A percentile compares a stretch with the other conserved stretches of the same genome.
Conservation (phyloP, 371 early-diverging fungal species). For the Mortierella sp. region DNA sequence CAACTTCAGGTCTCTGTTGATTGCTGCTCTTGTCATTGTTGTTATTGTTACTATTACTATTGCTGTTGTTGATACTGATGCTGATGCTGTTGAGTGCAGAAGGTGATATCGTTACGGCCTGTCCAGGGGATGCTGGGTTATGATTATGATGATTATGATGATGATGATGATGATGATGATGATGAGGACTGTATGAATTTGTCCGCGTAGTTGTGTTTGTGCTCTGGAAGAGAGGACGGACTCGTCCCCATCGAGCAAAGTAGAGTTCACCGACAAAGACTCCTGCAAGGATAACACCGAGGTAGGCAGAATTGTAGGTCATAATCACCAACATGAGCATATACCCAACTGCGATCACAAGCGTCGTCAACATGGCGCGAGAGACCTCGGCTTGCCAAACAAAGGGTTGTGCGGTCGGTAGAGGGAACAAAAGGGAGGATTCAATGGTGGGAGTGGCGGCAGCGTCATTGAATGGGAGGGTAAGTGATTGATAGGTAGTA, state of each 20-base stretch:
- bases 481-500: neutral
- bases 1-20: too few relatives aligned
- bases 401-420: conserved; percentile 63
- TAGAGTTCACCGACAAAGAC: conserved; percentile 75
- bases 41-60: neutral
- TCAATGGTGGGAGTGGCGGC: neutral
- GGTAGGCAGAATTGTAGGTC: conserved; percentile 83
- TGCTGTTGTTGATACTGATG: neutral
- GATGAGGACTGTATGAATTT: conserved; percentile 1
- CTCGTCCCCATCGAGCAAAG: conserved; percentile 64
- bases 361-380: conserved; percentile 61
- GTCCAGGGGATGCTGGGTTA: too few relatives aligned
- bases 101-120: neutral
- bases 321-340: conserved; percentile 85
- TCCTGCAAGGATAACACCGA: conserved; percentile 72
- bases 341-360: conserved; percentile 67
- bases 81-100: neutral
- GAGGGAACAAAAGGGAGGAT: neutral
- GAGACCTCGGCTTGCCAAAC: conserved; percentile 64
- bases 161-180: neutral
- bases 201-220: too few relatives aligned
- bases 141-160: neutral
- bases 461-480: conserved; percentile 29
- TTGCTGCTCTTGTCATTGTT: neutral
- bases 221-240: conserved; percentile 33